These are phyloP conservation scores for Aspergillus campestris DNA, from an alignment of 495 filamentous ascomycete species.

Conservation along the genomic window DNA sequence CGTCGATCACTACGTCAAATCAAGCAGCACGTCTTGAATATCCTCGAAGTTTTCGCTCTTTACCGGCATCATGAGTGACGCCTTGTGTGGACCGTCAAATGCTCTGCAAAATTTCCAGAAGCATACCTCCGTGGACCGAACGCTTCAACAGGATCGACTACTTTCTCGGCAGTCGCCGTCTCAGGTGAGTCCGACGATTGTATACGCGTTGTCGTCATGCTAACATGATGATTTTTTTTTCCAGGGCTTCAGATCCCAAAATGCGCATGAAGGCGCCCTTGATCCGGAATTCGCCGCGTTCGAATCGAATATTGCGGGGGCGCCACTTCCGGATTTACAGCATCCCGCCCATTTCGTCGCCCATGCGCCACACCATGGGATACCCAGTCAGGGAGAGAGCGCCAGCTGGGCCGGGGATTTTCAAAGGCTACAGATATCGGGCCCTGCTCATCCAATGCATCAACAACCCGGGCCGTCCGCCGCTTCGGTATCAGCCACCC, in stretches of 20 bases:
- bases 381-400: constrained; percentile 8
- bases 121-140: constrained; percentile 67
- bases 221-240: constrained; percentile 8
- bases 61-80: constrained; percentile 58
- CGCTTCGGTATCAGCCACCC: constrained; percentile 17
- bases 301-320: constrained; percentile 42
- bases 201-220: background rate
- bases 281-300: constrained; percentile 68
- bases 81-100: constrained; percentile 84
- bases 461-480: constrained; percentile 25
- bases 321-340: constrained; percentile 23
- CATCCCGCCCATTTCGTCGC: constrained; percentile 20
- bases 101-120: constrained; percentile 78
- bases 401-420: constrained; percentile 43
- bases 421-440: constrained; percentile 38
- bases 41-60: background rate
- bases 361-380: constrained; percentile 13
- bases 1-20: background rate
- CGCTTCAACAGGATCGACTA: constrained; percentile 78
- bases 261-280: constrained; percentile 44
- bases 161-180: constrained; percentile 41
- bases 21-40: background rate
- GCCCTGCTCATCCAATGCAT: constrained; percentile 22
- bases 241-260: constrained; percentile 57
- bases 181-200: constrained; percentile 36